A percentile compares a stretch with the other conserved stretches of the same genome.
Conservation (phyloP, 2,329 filamentous ascomycete genomes). For the Plectosphaerella plurivora region DNA sequence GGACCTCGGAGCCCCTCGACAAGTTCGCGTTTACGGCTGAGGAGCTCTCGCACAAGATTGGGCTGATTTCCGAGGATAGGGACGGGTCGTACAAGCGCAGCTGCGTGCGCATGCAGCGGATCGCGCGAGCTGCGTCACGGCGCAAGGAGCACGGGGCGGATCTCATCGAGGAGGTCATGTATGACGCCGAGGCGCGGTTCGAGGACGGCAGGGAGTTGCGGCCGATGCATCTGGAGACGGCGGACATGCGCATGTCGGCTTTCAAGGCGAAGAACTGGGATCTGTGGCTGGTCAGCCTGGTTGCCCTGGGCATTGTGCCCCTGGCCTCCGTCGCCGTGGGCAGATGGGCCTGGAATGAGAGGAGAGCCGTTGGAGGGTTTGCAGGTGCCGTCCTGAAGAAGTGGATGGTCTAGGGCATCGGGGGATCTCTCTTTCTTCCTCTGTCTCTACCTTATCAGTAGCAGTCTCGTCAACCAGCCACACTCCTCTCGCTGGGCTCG, state of each 20-base stretch:
- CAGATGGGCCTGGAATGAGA: no score
- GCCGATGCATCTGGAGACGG: slow-evolving; percentile 38
- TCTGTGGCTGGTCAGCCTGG: background rate
- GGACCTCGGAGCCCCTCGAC: slow-evolving; percentile 28
- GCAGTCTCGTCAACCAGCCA: no score
- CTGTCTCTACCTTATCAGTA: no score
- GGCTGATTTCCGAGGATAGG: slow-evolving; percentile 19
- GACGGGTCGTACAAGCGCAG: slow-evolving; percentile 25
- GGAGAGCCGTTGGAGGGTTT: no score
- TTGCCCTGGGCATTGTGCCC: background rate
- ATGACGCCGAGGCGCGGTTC: slow-evolving; percentile 21
- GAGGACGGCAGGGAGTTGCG: slow-evolving; percentile 9
- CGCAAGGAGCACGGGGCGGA: slow-evolving; percentile 33
- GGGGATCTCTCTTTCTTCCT: no score
- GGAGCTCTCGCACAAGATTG: slow-evolving; percentile 23
- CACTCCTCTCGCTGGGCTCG: no score
- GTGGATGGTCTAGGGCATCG: no score
- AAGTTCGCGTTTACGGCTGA: slow-evolving; percentile 28
- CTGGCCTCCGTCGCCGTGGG: no score
- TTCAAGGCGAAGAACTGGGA: slow-evolving; percentile 8
- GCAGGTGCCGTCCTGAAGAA: no score
- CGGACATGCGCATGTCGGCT: slow-evolving; percentile 31
- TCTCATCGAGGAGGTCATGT: slow-evolving; percentile 35
- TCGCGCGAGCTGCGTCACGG: slow-evolving; percentile 28
- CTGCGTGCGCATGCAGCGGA: slow-evolving; percentile 28